Base-by-base conservation (phyloP, 2,329 filamentous ascomycete genomes). In the Colletotrichum paranaense region DNA sequence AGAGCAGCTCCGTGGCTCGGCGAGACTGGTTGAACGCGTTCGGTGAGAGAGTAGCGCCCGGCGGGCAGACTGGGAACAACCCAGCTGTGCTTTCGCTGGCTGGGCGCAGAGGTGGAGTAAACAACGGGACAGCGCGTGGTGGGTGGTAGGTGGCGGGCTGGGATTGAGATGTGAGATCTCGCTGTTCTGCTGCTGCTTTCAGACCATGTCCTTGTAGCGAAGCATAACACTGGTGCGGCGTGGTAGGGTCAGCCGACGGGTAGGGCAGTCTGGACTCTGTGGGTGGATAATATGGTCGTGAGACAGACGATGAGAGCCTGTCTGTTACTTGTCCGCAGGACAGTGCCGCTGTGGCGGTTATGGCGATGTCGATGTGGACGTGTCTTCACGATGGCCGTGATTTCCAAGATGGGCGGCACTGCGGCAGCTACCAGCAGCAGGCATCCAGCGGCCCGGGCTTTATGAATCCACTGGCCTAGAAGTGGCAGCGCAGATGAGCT, bases 101-200 rank as follows among this genome's bases (percentile, higher is more conserved):
- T 26, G n/a, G 56, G 42, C 46, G 24, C 35, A 55, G 12, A 53
- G 42, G 68, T 62, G 68, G 68, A 56, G 68, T 30, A 14, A 12
- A 16, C 6, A 28, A 26, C 22, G 26, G 28, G 56, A 53, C 63
- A 70, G 6, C 28, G 68, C 53, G 42, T 49, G 28, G 53, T 24
- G 26, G 52, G 46, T 12, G 49, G 35, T 66, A 30, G 64, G 55
- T 46, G 35, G 52, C 46, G 58, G 58, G 57, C 59, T 53, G 49
- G 35, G 59, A 57, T 28, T 58, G n/a, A 52, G 22, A 35, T 26
- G 35, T 30, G 30, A 58, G 67, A 66, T 66, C 28, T 69, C 53
- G 62, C 38, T 24, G 14, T 53, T n/a, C 26, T 66, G 62, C n/a
- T 66, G 62, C 67, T 67, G 62, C 28, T 42, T 59, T 53, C 55